A percentile compares a stretch with the other conserved stretches of the same genome.
phyloP scores from a whole-genome alignment of 495 filamentous ascomycete genomes.

The Wilcoxina mikolae region DNA sequence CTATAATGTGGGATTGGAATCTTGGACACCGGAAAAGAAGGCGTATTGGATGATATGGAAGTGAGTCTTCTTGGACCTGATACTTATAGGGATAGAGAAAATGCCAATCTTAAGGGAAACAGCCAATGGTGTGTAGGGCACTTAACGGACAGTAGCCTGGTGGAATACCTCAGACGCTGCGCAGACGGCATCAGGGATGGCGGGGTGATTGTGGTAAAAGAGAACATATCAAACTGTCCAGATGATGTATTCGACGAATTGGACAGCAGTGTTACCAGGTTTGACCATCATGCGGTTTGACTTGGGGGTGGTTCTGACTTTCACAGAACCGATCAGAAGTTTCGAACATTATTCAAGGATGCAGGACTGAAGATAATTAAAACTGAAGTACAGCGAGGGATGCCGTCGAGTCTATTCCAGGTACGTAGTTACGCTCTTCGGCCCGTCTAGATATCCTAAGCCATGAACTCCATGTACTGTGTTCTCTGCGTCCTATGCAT shows the following conservation, averaged over 20 bases:
- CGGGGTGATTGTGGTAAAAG: conserved; percentile 67
- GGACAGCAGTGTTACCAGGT: conserved; percentile 49
- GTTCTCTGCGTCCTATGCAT: no score
- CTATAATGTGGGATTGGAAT: conserved; percentile 59
- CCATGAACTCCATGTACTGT: no score
- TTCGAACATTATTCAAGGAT: conserved; percentile 50
- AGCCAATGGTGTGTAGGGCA: conserved; percentile 92
- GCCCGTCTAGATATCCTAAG: background rate
- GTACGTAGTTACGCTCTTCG: conserved; percentile 56
- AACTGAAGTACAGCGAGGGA: conserved; percentile 63
- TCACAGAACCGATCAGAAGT: conserved; percentile 50
- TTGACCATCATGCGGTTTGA: no score
- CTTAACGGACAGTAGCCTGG: conserved; percentile 64
- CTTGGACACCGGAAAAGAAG: conserved; percentile 46
- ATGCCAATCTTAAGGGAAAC: conserved; percentile 13
- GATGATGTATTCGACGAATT: conserved; percentile 59
- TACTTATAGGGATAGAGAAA: background rate
- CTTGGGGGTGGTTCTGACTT: background rate
- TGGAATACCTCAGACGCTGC: conserved; percentile 51
- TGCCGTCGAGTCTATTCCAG: conserved; percentile 49
- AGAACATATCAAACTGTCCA: conserved; percentile 56
- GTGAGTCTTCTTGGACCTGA: conserved; percentile 15
- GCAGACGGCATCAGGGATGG: conserved; percentile 35
- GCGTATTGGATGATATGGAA: conserved; percentile 45
- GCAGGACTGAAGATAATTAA: conserved; percentile 52